Conservation (phyloP, 2,329 filamentous ascomycete genomes). For the Pestalotiopsis sp. region DNA sequence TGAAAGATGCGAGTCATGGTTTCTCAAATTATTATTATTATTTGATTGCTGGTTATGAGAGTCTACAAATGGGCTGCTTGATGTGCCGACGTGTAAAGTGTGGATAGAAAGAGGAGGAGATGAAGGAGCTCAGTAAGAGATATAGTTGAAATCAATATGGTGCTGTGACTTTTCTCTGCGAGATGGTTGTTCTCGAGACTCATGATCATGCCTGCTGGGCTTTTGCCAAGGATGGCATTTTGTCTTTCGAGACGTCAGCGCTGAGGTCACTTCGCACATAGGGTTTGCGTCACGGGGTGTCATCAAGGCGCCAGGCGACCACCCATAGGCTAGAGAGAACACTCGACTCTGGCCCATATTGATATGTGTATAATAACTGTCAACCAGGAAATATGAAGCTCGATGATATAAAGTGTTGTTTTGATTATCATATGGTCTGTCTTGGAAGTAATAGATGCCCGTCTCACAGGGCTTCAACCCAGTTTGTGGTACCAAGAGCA, state of each 20-base stretch:
- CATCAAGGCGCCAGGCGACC: background rate
- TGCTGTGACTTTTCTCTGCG: background rate
- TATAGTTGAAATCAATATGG: too few relatives aligned
- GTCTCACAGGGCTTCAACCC: too few relatives aligned
- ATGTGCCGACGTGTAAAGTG: background rate
- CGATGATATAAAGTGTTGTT: too few relatives aligned
- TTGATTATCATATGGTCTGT: too few relatives aligned
- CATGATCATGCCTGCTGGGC: background rate
- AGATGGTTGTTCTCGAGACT: background rate
- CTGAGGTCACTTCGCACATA: background rate
- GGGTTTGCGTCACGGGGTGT: background rate
- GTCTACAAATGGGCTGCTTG: background rate
- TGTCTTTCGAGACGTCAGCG: background rate
- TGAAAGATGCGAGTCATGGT: conserved; percentile 21
- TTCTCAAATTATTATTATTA: background rate
- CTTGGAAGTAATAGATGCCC: too few relatives aligned
- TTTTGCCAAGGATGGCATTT: background rate
- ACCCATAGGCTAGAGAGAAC: too few relatives aligned
- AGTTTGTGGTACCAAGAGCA: too few relatives aligned
- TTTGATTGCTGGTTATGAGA: background rate
- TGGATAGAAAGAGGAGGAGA: too few relatives aligned
- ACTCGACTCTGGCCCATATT: too few relatives aligned
- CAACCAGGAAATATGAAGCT: too few relatives aligned
- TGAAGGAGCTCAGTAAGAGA: too few relatives aligned
- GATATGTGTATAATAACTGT: too few relatives aligned